phyloP scores from a whole-genome alignment of 2,329 filamentous ascomycete genomes.

The Pestalotiopsis sp. region DNA sequence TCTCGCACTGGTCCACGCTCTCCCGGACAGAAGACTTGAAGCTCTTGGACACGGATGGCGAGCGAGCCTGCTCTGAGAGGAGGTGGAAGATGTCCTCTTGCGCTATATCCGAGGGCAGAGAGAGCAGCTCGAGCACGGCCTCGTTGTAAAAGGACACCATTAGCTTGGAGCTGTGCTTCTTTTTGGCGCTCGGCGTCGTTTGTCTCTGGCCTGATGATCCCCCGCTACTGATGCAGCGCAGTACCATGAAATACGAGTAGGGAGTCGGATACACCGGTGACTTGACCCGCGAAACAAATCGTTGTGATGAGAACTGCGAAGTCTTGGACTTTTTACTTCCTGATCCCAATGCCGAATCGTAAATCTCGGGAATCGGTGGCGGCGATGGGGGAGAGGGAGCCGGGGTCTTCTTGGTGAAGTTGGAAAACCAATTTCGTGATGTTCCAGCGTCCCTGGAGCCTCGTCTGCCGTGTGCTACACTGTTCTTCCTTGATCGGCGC shows the following conservation, averaged over 20 bases:
- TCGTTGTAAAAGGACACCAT: constrained; percentile 48
- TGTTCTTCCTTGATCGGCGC: constrained; percentile 10
- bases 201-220: not conserved
- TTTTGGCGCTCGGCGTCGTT: constrained; percentile 20
- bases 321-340: constrained; percentile 9
- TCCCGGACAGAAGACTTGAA: constrained; percentile 49
- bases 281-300: constrained; percentile 14
- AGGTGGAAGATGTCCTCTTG: constrained; percentile 58
- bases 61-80: constrained; percentile 49
- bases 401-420: constrained; percentile 10
- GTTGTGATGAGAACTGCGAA: constrained; percentile 17
- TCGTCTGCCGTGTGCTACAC: constrained; percentile 15
- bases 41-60: constrained; percentile 43
- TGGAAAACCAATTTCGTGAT: constrained; percentile 15
- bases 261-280: constrained; percentile 23
- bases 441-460: constrained; percentile 5
- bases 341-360: not conserved
- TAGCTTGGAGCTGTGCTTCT: constrained; percentile 23
- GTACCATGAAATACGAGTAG: constrained; percentile 33
- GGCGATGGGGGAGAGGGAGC: constrained; percentile 11
- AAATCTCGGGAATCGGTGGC: constrained; percentile 13
- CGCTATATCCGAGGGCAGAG: constrained; percentile 41
- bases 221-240: constrained; percentile 22
- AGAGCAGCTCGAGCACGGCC: constrained; percentile 49
- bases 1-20: constrained; percentile 22